A percentile compares a stretch with the other conserved stretches of the same genome.
Conservation (phyloP, 2,329 filamentous ascomycete species). For the Penicillium thymicola region DNA sequence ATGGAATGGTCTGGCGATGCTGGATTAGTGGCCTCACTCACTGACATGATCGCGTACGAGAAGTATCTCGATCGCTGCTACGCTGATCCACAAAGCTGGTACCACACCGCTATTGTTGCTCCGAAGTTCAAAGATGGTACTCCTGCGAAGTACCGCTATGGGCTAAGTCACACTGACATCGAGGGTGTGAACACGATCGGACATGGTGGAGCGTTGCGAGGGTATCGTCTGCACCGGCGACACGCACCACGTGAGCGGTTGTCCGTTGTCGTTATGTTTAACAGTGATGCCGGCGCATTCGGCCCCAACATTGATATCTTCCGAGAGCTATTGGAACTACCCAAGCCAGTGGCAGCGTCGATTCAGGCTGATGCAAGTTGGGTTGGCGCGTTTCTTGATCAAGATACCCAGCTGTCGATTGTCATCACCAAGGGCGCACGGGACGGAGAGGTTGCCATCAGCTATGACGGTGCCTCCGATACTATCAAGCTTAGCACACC, state of each 20-base stretch:
- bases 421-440: constrained; percentile 24
- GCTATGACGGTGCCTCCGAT: constrained; percentile 28
- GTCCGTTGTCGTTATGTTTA: constrained; percentile 43
- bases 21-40: constrained; percentile 43
- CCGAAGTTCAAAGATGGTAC: constrained; percentile 36
- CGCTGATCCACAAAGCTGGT: constrained; percentile 34
- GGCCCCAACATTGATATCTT: constrained; percentile 31
- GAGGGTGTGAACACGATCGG: constrained; percentile 31
- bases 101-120: constrained; percentile 28
- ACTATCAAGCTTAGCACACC: constrained; percentile 19
- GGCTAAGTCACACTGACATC: constrained; percentile 30
- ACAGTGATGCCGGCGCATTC: constrained; percentile 35
- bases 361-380: constrained; percentile 25
- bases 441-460: constrained; percentile 29
- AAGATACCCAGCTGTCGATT: constrained; percentile 34
- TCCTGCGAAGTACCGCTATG: constrained; percentile 38
- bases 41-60: constrained; percentile 49
- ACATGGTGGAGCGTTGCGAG: constrained; percentile 44
- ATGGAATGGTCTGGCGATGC: constrained; percentile 50
- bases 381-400: constrained; percentile 41
- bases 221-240: constrained; percentile 39
- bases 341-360: constrained; percentile 6
- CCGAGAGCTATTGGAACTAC: constrained; percentile 27
- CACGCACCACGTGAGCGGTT: constrained; percentile 36
- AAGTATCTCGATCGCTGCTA: constrained; percentile 37